phyloP scores from a whole-genome alignment of 2,329 filamentous ascomycete genomes.

The Kalaharituber pfeilii region DNA sequence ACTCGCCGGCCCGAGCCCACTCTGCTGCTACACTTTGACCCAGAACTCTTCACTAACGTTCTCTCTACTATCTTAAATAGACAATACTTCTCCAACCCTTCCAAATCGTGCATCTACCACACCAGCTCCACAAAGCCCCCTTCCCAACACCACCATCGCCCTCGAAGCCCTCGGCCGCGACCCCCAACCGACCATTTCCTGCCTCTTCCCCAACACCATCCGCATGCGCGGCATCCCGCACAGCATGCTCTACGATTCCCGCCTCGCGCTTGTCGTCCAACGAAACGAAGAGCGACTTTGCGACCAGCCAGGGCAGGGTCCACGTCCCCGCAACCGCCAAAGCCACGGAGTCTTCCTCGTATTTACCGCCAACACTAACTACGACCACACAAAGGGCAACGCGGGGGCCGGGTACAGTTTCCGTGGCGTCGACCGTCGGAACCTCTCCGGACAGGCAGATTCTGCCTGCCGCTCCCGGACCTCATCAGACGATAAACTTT shows the following conservation, averaged over 20 bases:
- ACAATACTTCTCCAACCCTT: conserved; percentile 32
- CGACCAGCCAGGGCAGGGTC: conserved; percentile 4
- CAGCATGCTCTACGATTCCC: conserved; percentile 12
- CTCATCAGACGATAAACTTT: too few relatives aligned
- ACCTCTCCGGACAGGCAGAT: too few relatives aligned
- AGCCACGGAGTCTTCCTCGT: conserved; percentile 7
- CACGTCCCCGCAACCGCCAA: conserved; percentile 6
- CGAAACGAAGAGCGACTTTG: conserved; percentile 6
- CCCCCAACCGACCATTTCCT: conserved; percentile 2
- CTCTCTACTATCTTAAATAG: background rate
- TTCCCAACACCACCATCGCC: conserved; percentile 8
- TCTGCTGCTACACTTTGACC: too few relatives aligned
- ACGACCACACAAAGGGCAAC: conserved; percentile 35
- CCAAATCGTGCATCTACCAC: conserved; percentile 26
- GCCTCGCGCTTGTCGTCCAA: conserved; percentile 7
- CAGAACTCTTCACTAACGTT: too few relatives aligned
- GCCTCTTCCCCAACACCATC: conserved; percentile 4
- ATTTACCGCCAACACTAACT: conserved; percentile 30
- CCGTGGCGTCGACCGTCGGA: too few relatives aligned
- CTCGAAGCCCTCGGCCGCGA: conserved; percentile 4
- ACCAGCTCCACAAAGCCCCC: conserved; percentile 9
- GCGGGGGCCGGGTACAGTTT: conserved; percentile 32
- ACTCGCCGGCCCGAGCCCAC: too few relatives aligned
- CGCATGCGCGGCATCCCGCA: conserved; percentile 10
- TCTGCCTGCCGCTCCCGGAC: too few relatives aligned